Base-by-base conservation (phyloP, 495 filamentous ascomycete species). In the Mycothermus thermophilus region DNA sequence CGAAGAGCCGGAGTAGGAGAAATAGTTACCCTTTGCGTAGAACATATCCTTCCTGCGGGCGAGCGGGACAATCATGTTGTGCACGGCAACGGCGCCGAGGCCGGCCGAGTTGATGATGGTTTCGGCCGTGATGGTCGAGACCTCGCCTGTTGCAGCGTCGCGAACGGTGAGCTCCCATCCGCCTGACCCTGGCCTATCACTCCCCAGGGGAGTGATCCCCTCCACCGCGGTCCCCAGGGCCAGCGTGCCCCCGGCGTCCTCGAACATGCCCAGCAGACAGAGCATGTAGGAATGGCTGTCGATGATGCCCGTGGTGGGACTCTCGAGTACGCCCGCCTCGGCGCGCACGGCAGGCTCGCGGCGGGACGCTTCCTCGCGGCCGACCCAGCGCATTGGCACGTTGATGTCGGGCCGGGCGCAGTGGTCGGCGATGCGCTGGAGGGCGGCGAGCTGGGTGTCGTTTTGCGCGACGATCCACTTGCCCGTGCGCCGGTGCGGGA, bases 401-500 rank as follows among this genome's bases (percentile, higher is more conserved):
- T 62, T 68, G 33, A 90, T 66, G 10, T 49, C 46, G 17, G 63
- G 54, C n/a, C n/a, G n/a, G 19, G 64, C 55, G 12, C 84, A 78
- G 33, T 80, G 77, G 9, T 62, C 61, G 48, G 87, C 76, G 11
- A 90, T 58, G 10, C 64, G 66, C 27, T 80, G 50, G 2, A 86
- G 70, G 1, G 68, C 72, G 17, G 66, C 70, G 57, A 69, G 72
- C 53, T 95, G 80, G 24, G 63, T 57, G 7, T 62, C 59, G 30
- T 72, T 75, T 59, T 97, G 92, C 2, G 90, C 88, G 1, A 97
- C 77, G 44, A 97, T 78, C 85, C 92, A 94, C 66, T 97, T 97
- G 28, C 84, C 85, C 13, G 70, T 77, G 50, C 78, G 79, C 38
- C 63, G 63, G 61, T 86, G 69, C 0, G 79, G 77, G 34, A 96